A percentile compares a stretch with the other conserved stretches of the same genome.
phyloP scores from a whole-genome alignment of 495 filamentous ascomycete genomes.

The Xylaria grammica region DNA sequence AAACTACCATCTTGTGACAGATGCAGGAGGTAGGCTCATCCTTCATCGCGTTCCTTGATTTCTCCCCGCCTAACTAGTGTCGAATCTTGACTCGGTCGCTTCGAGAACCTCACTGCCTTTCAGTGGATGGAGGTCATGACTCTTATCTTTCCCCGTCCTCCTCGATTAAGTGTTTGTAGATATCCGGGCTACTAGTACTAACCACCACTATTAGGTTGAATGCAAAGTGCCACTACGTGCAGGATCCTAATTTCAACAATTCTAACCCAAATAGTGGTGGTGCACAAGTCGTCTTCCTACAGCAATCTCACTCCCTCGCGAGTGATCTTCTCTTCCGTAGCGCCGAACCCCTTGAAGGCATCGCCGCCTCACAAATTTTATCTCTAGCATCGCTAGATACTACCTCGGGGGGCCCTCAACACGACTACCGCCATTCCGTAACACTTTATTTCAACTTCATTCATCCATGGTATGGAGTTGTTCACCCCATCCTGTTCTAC shows the following conservation, averaged over 20 bases:
- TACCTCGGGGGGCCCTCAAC: constrained; percentile 20
- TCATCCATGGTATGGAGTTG: constrained; percentile 37
- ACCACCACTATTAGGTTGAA: constrained; percentile 30
- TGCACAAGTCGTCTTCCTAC: constrained; percentile 34
- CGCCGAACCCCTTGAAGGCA: constrained; percentile 35
- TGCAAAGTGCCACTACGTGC: constrained; percentile 39
- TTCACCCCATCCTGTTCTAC: constrained; percentile 37
- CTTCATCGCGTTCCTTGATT: too few relatives aligned
- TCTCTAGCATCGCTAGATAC: constrained; percentile 31
- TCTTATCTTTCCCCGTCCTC: background rate
- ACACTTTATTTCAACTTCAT: constrained; percentile 34
- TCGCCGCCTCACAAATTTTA: constrained; percentile 35
- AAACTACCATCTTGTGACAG: constrained; percentile 39
- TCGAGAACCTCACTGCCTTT: background rate
- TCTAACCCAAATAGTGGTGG: constrained; percentile 15
- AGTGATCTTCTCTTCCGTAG: constrained; percentile 34
- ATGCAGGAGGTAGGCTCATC: constrained; percentile 34
- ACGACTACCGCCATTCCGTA: constrained; percentile 32
- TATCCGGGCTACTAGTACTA: constrained; percentile 12
- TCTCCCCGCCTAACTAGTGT: too few relatives aligned
- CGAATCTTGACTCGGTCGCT: background rate
- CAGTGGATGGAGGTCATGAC: background rate
- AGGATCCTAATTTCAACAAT: constrained; percentile 29
- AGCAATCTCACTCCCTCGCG: constrained; percentile 30
- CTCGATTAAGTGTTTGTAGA: background rate